phyloP scores from a whole-genome alignment of 768 basidiomycete species.

The Rubroboletus pulcherrimus region DNA sequence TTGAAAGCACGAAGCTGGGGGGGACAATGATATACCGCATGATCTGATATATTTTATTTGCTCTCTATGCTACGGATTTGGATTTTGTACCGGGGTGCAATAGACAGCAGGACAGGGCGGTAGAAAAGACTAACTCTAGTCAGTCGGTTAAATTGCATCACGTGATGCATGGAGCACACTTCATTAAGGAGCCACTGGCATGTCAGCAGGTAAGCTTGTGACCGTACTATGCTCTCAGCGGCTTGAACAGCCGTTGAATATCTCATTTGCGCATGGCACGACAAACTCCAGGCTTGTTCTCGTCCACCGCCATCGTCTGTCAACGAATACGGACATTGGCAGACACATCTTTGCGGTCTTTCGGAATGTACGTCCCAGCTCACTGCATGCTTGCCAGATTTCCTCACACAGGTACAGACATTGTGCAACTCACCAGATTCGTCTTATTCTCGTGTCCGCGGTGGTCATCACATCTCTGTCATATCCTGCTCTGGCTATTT shows the following conservation, averaged over 20 bases:
- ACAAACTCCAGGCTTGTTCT: constrained; percentile 16
- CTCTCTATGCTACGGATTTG: constrained; percentile 8
- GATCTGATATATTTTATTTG: constrained; percentile 13
- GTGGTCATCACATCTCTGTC: constrained; percentile 87
- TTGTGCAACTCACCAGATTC: constrained; percentile 86
- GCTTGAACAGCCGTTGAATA: constrained; percentile 12
- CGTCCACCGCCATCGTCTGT: constrained; percentile 17
- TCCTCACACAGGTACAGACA: constrained; percentile 47
- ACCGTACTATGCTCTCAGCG: constrained; percentile 14
- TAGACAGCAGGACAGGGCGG: background rate
- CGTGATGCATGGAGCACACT: constrained; percentile 11
- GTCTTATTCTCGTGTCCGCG: constrained; percentile 82
- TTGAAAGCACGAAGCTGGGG: background rate
- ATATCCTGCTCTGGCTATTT: constrained; percentile 85
- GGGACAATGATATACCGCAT: constrained; percentile 18
- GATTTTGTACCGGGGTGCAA: background rate
- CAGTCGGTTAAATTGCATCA: constrained; percentile 3
- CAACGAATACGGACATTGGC: constrained; percentile 39
- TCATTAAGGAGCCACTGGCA: background rate
- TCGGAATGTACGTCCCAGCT: constrained; percentile 67
- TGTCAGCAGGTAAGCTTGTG: background rate
- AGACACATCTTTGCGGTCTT: constrained; percentile 59
- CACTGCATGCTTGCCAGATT: background rate
- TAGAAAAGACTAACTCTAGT: background rate
- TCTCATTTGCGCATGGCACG: constrained; percentile 21